A percentile compares a stretch with the other conserved stretches of the same genome.
Conservation (phyloP, 202 grass and related monocot species). For the Zoysia matrella region DNA sequence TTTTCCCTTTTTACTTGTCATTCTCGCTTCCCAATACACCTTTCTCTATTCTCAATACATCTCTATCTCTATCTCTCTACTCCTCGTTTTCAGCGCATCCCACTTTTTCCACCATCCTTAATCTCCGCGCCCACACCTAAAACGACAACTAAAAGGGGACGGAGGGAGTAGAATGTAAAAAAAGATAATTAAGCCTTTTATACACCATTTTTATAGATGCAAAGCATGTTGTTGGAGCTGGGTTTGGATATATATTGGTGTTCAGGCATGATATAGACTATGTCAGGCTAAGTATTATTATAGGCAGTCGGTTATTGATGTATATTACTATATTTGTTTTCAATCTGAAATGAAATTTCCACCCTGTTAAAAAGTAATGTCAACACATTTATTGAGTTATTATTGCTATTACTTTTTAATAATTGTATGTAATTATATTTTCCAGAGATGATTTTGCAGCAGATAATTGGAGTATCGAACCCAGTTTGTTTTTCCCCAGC, state of each 20-base stretch:
- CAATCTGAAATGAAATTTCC: constrained; percentile 28
- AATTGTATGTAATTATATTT: constrained; percentile 31
- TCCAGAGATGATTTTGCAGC: constrained; percentile 61
- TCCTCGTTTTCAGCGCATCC: too few relatives aligned
- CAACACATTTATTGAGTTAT: constrained; percentile 8
- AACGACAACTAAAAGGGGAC: too few relatives aligned
- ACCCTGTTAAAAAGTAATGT: constrained; percentile 20
- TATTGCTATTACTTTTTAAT: constrained; percentile 24
- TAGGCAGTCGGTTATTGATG: background rate
- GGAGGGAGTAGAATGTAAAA: background rate
- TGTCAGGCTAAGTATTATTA: background rate
- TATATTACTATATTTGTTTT: constrained; percentile 20
- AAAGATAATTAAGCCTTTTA: constrained; percentile 19
- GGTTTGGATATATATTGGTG: constrained; percentile 19
- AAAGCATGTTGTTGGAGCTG: constrained; percentile 14
- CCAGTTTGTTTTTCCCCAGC: constrained; percentile 62
- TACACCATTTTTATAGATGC: constrained; percentile 10
- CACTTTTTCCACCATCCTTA: too few relatives aligned
- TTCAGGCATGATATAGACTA: constrained; percentile 27
- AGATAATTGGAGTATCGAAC: constrained; percentile 47
- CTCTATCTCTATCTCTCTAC: too few relatives aligned
- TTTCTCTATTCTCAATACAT: too few relatives aligned
- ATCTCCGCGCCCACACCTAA: too few relatives aligned
- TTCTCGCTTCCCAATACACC: too few relatives aligned
- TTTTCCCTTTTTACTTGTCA: too few relatives aligned